A percentile compares a stretch with the other conserved stretches of the same genome.
Conservation (phyloP, 108 stramenopile species). For the Cylindrotheca fusiformis region DNA sequence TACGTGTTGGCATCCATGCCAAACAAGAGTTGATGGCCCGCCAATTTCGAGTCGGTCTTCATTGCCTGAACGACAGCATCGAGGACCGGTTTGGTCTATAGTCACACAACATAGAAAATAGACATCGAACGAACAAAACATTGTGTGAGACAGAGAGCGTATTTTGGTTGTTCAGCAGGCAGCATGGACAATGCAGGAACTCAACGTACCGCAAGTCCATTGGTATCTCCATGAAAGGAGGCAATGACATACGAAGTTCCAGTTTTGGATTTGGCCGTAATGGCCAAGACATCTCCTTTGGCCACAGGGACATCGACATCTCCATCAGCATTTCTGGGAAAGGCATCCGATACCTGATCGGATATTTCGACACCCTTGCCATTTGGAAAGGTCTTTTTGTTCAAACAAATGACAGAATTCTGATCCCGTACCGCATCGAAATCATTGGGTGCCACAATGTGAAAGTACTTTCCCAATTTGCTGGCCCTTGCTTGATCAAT, state of each 20-base stretch:
- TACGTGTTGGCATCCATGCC: slow-evolving; percentile 92
- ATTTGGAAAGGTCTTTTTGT: slow-evolving; percentile 53
- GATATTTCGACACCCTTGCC: slow-evolving; percentile 63
- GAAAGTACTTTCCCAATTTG: slow-evolving; percentile 49
- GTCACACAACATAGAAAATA: no score
- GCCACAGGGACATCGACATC: slow-evolving; percentile 72
- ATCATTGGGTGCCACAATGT: slow-evolving; percentile 46
- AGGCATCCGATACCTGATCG: slow-evolving; percentile 36
- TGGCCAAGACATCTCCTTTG: slow-evolving; percentile 75
- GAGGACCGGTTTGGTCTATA: slow-evolving; percentile 65
- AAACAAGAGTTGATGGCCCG: slow-evolving; percentile 63
- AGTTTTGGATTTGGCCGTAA: slow-evolving; percentile 39
- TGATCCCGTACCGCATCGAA: slow-evolving; percentile 79
- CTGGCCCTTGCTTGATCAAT: slow-evolving; percentile 65
- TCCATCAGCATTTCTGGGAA: slow-evolving; percentile 42
- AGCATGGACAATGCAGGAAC: no score
- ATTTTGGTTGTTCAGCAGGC: no score
- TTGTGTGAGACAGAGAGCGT: no score
- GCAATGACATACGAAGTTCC: slow-evolving; percentile 60
- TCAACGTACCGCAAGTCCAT: slow-evolving; percentile 62
- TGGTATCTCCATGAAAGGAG: slow-evolving; percentile 89
- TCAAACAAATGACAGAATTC: slow-evolving; percentile 79
- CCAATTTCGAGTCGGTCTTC: slow-evolving; percentile 21
- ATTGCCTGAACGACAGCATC: slow-evolving; percentile 60
- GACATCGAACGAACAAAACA: no score